Evolutionary conservation across 1,139 yeast species (phyloP), one percentile per base, ranked within the genome.

Genomic region (Pichia cactophila): DNA sequence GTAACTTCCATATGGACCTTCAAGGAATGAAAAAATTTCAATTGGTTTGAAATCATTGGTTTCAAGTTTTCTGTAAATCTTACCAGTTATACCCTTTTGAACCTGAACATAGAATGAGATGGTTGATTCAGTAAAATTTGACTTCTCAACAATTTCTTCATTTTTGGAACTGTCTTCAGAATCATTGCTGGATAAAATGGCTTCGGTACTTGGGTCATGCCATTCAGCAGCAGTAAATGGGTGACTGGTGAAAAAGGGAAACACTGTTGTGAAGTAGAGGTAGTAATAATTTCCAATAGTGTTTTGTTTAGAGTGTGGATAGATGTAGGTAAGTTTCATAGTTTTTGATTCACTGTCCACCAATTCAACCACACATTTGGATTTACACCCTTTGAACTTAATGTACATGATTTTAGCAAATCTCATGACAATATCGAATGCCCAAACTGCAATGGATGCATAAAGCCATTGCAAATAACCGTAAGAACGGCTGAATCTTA

Each of bases 391-490:
- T 41, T 35, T 42, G 10, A 43, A 9, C 8, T 20, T 41, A 70
- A 47, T 70, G 71, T 50, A 61, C 59, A 40, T 58, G 47, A 50
- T 68, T 31, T 67, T 60, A 2, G 57, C 37, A 43, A 69, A 56
- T 53, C 75, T 60, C 42, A 62, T 46, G 6, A 66, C 45, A 46
- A 71, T 60, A 50, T 71, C 75, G 50, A 59, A 69, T 1, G 59
- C 54, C 63, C 67, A 62, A 36, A 71, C 65, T 5, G 62, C 72
- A 37, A 65, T 65, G 57, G 67, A 60, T 0, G 72, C 55, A 61
- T 69, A 70, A 8, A 69, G 51, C 74, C 74, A 71, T 9, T 67
- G 69, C 55, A 63, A 50, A 70, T 73, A 71, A 7, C 75, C 75
- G 49, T 69, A 52, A 1, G 54, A 53, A 12, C 57, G 58, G 45